phyloP scores from a whole-genome alignment of 2,329 filamentous ascomycete species.

The Alternaria sp. region DNA sequence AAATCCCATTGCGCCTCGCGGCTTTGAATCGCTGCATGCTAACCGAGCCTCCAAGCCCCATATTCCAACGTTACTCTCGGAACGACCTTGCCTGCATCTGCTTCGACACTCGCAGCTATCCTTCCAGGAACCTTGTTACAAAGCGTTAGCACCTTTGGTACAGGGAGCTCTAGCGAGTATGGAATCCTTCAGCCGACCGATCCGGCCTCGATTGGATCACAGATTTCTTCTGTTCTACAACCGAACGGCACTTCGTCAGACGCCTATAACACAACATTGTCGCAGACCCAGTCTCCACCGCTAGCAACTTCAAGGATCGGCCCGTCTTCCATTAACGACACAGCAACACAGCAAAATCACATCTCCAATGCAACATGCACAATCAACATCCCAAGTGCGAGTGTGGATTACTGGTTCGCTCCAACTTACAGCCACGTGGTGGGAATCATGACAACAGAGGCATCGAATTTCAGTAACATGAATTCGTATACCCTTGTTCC shows the following conservation, averaged over 20 bases:
- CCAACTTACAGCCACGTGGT: slow-evolving; percentile 36
- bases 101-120: slow-evolving; percentile 10
- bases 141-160: slow-evolving; percentile 2
- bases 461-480: slow-evolving; percentile 29
- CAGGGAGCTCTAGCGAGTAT: slow-evolving; percentile 16
- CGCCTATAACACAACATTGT: slow-evolving; percentile 5
- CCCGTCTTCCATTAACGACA: neutral
- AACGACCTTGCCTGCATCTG: slow-evolving; percentile 19
- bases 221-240: neutral
- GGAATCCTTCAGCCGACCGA: slow-evolving; percentile 22
- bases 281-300: neutral
- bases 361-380: slow-evolving; percentile 38
- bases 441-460: slow-evolving; percentile 30
- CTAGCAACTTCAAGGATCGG: slow-evolving; percentile 2
- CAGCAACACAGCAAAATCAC: slow-evolving; percentile 13
- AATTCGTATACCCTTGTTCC: slow-evolving; percentile 31
- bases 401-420: slow-evolving; percentile 46
- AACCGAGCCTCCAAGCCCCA: slow-evolving; percentile 40
- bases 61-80: slow-evolving; percentile 40
- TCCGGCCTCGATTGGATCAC: slow-evolving; percentile 7
- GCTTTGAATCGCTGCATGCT: slow-evolving; percentile 38
- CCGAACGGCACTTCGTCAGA: slow-evolving; percentile 6
- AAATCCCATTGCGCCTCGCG: slow-evolving; percentile 19
- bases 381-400: slow-evolving; percentile 46
- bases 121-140: slow-evolving; percentile 5